Evolutionary conservation across 1,284 basidiomycete species (phyloP), one percentile per base, ranked within the genome.

Genomic region (Schizopora paradoxa): DNA sequence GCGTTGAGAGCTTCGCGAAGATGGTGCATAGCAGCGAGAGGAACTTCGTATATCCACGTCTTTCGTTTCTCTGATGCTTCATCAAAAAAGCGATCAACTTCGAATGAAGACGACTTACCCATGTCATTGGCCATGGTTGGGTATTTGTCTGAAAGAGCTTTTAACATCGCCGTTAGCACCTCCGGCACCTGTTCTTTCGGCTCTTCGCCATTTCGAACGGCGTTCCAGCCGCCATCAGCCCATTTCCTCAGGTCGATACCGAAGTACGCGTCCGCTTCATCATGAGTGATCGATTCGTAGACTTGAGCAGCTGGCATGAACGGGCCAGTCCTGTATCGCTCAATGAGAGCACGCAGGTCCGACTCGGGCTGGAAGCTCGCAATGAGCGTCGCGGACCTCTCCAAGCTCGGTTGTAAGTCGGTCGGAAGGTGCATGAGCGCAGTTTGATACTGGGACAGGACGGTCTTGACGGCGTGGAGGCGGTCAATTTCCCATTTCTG

Each of bases 11-110:
- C 74, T 60, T 89, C 86, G 49, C 93, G 82, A 7, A 96, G 77
- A 52, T 85, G 82, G 58, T 96, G 93, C 4, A 86, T 76, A 23
- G 82, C 79, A 3, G 77, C 69, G 18, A 97, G 73, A 1, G 92
- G 90, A 2, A 94, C 89, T 55, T 89, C 83, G 61, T 96, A 95
- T 51, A 97, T 89, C 94, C 93, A 97, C 1, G 82, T 72, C 66
- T 86, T 91, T 52, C 94, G 81, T 61, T 82, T 86, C 63, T 95
- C 94, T 82, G 58, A 33, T 8, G 29, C 32, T 36, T 7, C 43
- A 23, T 21, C 35, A n/a, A 8, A 14, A 32, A 45, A 4, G 18
- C 45, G 14, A 19, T 35, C 11, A 47, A 31, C 22, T n/a, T 13
- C 18, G 45, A 16, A 43, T 31, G 6, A 36, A 45, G 45, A 47